phyloP scores from a whole-genome alignment of 2,329 filamentous ascomycete species.

The Metarhizium humberi region DNA sequence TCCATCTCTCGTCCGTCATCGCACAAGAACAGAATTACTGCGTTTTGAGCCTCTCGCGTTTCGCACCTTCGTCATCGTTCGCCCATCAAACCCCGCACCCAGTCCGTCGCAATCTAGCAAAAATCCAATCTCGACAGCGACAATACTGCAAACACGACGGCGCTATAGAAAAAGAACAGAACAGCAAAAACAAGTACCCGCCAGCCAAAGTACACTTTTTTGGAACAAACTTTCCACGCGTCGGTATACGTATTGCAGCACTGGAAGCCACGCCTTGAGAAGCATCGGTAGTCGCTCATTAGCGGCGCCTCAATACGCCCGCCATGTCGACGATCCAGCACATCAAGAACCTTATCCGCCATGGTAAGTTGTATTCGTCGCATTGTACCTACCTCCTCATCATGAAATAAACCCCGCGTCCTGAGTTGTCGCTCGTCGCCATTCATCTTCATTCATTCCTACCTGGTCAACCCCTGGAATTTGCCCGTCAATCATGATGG shows the following conservation, averaged over 20 bases:
- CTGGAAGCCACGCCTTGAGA: background rate
- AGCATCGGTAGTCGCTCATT: slow-evolving; percentile 9
- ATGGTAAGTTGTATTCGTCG: slow-evolving; percentile 44
- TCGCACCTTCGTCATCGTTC: background rate
- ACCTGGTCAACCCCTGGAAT: background rate
- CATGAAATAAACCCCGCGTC: background rate
- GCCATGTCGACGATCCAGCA: slow-evolving; percentile 75
- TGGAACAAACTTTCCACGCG: background rate
- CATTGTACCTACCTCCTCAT: background rate
- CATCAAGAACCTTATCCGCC: slow-evolving; percentile 95
- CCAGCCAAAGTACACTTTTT: background rate
- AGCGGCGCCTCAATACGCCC: slow-evolving; percentile 9
- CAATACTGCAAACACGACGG: background rate
- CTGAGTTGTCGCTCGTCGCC: too few relatives aligned
- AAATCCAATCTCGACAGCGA: background rate
- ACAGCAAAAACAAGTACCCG: background rate
- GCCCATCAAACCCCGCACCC: background rate
- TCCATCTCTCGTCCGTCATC: background rate
- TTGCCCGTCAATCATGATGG: slow-evolving; percentile 3
- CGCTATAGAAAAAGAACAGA: too few relatives aligned
- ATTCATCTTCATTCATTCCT: background rate
- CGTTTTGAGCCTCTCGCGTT: background rate
- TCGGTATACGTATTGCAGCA: background rate
- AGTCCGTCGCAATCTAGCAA: background rate
- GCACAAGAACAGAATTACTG: background rate